Evolutionary conservation across 2,329 filamentous ascomycete genomes (phyloP), one percentile per base, ranked within the genome.

Genomic region (Septoria linicola): DNA sequence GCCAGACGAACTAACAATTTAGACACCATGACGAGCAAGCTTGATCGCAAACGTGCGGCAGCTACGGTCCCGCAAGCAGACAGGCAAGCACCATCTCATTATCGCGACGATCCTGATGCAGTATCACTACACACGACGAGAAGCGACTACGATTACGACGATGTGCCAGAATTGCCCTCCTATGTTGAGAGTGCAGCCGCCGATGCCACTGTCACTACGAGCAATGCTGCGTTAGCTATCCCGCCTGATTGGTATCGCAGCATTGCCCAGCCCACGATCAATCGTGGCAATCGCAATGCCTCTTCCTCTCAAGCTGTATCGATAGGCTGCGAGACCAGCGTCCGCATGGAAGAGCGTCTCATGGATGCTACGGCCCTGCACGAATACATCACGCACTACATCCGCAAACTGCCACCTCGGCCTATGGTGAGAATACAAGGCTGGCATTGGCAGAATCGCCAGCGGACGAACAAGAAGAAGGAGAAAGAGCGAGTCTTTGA

Each of bases 71-170:
- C 52, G 10, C n/a, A 30, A 10, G 44, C 55, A 4, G 17, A 39
- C 21, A 6, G 41, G 11, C 35, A 51, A 16, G 20, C 42, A 10
- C 41, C 41, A 17, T 19, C 41, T 25, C 51, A 37, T 32, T 63
- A 62, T 44, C 57, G 57, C 30, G 59, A 63, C 46, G 59, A 59
- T 32, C 43, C 54, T 17, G 63, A 66, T 19, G 59, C 59, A 2
- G 49, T 66, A 2, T 66, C 64, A 10, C 51, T 66, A 56, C 63
- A 60, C 46, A 65, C 64, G 1, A 65, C 64, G 3, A 57, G 51
- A 11, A 55, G 51, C 50, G 60, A 63, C 46, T 64, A 66, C 51
- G 57, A 62, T 8, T 65, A 66, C 53, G 20, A 27, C 20, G 54
- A 62, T 21, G 61, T 53, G 1, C 55, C 59, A 7, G 45, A 60